A percentile compares a stretch with the other conserved stretches of the same genome.
Conservation (phyloP, 257 asterid species). For the Gentiana macrophylla region DNA sequence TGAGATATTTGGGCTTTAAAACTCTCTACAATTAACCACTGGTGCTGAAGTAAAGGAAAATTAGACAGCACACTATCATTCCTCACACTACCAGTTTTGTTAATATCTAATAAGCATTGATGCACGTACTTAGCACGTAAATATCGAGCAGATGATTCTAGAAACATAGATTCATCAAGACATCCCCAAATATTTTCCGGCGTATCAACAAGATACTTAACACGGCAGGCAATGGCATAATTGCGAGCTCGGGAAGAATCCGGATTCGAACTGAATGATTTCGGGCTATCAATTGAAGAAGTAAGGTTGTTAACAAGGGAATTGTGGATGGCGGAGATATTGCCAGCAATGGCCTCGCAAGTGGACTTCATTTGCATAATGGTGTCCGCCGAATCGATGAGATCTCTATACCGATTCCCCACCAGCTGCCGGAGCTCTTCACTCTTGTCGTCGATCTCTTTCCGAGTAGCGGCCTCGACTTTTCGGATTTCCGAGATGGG, state of each 20-base stretch:
- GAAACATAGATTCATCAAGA: conserved; percentile 89
- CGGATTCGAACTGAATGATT: conserved; percentile 26
- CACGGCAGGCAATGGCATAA: conserved; percentile 91
- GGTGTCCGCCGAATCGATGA: conserved; percentile 95
- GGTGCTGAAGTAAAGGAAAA: conserved; percentile 93
- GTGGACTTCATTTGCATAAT: conserved; percentile 87
- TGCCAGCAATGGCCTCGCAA: conserved; percentile 67
- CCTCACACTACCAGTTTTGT: conserved; percentile 19
- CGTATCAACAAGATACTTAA: conserved; percentile 96
- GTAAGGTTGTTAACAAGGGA: conserved; percentile 57
- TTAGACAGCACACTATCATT: conserved; percentile 47
- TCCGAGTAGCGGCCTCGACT: conserved; percentile 73
- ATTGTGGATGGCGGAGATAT: conserved; percentile 55
- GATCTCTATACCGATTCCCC: conserved; percentile 93
- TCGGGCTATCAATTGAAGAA: conserved; percentile 47
- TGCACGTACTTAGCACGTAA: conserved; percentile 87
- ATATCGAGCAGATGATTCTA: conserved; percentile 84
- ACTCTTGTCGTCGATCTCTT: conserved; percentile 88
- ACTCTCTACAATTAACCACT: conserved; percentile 95
- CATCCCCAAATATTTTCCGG: conserved; percentile 99
- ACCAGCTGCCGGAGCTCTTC: conserved; percentile 95
- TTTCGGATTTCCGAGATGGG: conserved; percentile 86
- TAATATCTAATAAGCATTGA: conserved; percentile 28
- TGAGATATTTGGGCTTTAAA: conserved; percentile 91
- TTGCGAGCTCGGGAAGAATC: conserved; percentile 47